phyloP scores from a whole-genome alignment of 1,284 basidiomycete species.

The Porogramme epimiltina region DNA sequence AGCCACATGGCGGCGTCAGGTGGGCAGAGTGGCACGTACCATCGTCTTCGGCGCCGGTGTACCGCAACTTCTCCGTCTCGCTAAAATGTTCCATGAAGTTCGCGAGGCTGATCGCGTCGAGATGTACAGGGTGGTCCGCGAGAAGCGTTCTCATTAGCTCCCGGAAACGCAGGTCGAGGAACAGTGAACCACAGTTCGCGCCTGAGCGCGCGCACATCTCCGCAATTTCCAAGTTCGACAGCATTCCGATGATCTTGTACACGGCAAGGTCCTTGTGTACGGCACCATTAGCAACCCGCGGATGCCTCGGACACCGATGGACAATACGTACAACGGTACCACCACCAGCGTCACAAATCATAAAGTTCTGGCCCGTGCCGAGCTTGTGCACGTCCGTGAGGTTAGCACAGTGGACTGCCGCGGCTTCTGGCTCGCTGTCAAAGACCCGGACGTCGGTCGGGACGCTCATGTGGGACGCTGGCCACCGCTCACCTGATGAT shows the following conservation, averaged over 20 bases:
- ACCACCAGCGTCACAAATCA: constrained; percentile 82
- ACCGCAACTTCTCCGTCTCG: constrained; percentile 82
- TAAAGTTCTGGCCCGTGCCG: constrained; percentile 76
- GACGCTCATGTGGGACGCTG: neutral
- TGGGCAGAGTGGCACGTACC: constrained; percentile 51
- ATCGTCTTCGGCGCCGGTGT: constrained; percentile 71
- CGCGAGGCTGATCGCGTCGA: constrained; percentile 74
- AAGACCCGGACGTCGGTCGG: neutral
- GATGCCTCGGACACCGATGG: constrained; percentile 1
- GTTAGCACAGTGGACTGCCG: constrained; percentile 81
- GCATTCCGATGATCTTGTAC: constrained; percentile 79
- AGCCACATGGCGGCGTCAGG: no score
- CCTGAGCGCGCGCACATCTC: constrained; percentile 83
- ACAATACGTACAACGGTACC: constrained; percentile 62
- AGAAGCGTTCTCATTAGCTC: constrained; percentile 73
- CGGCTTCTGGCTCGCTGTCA: constrained; percentile 76
- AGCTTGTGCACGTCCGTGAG: constrained; percentile 77
- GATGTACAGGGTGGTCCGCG: constrained; percentile 75
- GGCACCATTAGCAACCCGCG: constrained; percentile 4
- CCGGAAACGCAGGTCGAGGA: constrained; percentile 80
- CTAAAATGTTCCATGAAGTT: constrained; percentile 86
- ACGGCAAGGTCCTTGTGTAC: constrained; percentile 59
- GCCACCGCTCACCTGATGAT: constrained; percentile 63
- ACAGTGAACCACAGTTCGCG: constrained; percentile 80
- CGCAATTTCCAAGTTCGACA: constrained; percentile 77